Percentiles rank a stretch among this genome's conserved stretches.
phyloP scores from a whole-genome alignment of 441 rosid species.

The Omphalea diandra region DNA sequence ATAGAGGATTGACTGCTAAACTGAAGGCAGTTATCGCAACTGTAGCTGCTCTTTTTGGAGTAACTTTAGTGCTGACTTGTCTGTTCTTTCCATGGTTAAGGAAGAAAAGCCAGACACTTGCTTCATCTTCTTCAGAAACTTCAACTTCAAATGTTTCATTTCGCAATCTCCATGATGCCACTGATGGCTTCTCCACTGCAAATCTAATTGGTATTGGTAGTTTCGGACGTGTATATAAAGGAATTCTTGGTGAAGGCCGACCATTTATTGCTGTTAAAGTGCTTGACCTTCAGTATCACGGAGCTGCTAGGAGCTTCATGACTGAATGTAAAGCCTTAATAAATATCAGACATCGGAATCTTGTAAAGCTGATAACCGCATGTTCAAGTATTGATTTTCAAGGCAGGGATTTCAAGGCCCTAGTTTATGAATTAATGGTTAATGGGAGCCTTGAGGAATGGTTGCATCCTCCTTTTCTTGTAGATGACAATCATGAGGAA shows the following conservation, averaged over 20 bases:
- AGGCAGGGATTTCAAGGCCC: slow-evolving; percentile 36
- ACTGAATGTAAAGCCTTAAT: slow-evolving; percentile 27
- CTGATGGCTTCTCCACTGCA: slow-evolving; percentile 23
- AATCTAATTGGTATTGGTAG: slow-evolving; percentile 27
- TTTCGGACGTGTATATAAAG: slow-evolving; percentile 33
- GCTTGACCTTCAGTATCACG: slow-evolving; percentile 16
- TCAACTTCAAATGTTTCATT: slow-evolving; percentile 20
- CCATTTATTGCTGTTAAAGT: slow-evolving; percentile 25
- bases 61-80: neutral
- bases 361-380: slow-evolving; percentile 22
- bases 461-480: slow-evolving; percentile 23
- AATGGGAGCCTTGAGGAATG: slow-evolving; percentile 35
- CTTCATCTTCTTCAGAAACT: neutral
- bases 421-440: slow-evolving; percentile 29
- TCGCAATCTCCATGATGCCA: slow-evolving; percentile 18
- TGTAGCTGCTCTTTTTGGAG: neutral
- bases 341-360: slow-evolving; percentile 32
- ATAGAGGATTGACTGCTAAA: neutral
- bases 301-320: slow-evolving; percentile 29
- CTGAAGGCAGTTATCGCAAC: neutral
- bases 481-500: neutral
- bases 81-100: neutral
- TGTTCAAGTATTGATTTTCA: slow-evolving; percentile 31
- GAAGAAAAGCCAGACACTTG: neutral
- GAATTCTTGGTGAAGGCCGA: slow-evolving; percentile 17